Base-by-base conservation (phyloP, 2,329 filamentous ascomycete genomes). In the Trichoderma sp. region DNA sequence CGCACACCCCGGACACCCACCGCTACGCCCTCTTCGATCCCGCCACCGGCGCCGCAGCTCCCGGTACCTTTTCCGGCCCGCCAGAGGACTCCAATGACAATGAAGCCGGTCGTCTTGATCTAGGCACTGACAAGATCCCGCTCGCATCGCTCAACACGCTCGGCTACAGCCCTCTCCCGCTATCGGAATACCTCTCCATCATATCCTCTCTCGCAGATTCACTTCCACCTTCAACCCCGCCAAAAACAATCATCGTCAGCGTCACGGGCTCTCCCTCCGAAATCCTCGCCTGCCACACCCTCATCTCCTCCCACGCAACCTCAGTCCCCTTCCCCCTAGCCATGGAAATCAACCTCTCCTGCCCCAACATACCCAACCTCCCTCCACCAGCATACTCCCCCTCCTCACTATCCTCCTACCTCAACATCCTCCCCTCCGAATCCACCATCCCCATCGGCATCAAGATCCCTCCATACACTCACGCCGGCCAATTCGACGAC, bases 341-440 rank as follows among this genome's bases (percentile, higher is more conserved):
- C 21, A 90, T 95, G 86, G 94, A 96, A 83, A 86, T 95, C 79
- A 96, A 96, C 81, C 89, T 95, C 35, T 93, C 90, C 38, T 95
- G 94, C 79, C 94, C 94, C 0, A 95, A 96, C 80, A 95, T 95
- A 67, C 87, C 89, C 0, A 85, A 85, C 21, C 88, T 89, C 64
- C 91, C 93, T 0, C 94, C 94, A 1, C 93, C 93, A 6, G 93
- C 93, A 0, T 95, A 95, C 81, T 87, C 89, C 8, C 82, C 85
- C 0, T 77, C 78, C 0, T 85, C 87, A 0, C 81, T 95, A 3
- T 77, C 81, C 0, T 82, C 83, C 6, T 95, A 94, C 77, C 83
- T 95, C 2, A 77, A 78, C 1, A 83, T 84, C 0, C 83, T 93
- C 0, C 83, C 85, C 0, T 56, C 77, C 0, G 77, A 81, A 3